Conservation (phyloP, 2,329 filamentous ascomycete species). For the Trichoderma lentiforme region DNA sequence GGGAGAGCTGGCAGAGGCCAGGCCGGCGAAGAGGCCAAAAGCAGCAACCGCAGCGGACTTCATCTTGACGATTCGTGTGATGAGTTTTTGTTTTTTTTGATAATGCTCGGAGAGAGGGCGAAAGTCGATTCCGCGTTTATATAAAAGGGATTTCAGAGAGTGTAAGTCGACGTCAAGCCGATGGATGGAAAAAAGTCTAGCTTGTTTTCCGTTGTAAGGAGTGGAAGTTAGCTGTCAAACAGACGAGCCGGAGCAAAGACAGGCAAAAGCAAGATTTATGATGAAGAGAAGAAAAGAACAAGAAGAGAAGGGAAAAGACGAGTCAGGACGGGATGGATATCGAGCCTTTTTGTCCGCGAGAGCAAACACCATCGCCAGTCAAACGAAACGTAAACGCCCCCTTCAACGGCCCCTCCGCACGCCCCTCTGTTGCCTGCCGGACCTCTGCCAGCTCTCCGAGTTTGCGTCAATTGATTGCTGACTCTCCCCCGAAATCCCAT, state of each 20-base stretch:
- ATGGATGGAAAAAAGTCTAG: constrained; percentile 28
- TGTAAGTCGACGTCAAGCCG: constrained; percentile 17
- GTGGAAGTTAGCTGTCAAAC: constrained; percentile 8
- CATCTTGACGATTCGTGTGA: constrained; percentile 10
- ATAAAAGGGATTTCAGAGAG: constrained; percentile 23
- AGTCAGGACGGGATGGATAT: constrained; percentile 13
- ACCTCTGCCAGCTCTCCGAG: background rate
- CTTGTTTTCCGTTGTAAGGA: constrained; percentile 23
- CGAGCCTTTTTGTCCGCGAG: constrained; percentile 17
- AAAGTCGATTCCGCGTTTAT: constrained; percentile 35
- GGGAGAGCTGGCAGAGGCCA: constrained; percentile 18
- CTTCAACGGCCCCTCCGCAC: background rate
- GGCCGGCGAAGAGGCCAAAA: constrained; percentile 15
- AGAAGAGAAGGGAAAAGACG: constrained; percentile 5
- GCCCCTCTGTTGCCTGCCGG: background rate
- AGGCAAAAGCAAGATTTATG: constrained; percentile 10
- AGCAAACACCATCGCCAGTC: background rate
- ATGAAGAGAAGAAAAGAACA: constrained; percentile 16
- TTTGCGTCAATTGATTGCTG: background rate
- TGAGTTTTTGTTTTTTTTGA: background rate
- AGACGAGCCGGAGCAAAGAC: constrained; percentile 18
- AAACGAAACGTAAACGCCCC: constrained; percentile 5
- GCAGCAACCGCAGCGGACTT: constrained; percentile 16
- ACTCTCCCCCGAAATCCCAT: background rate
- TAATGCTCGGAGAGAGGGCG: constrained; percentile 20